Percentiles rank a stretch among this genome's conserved stretches.
Evolutionary conservation across 192 early-diverging fungal genomes (phyloP).

Genomic region (Rhizophagus clarus): DNA sequence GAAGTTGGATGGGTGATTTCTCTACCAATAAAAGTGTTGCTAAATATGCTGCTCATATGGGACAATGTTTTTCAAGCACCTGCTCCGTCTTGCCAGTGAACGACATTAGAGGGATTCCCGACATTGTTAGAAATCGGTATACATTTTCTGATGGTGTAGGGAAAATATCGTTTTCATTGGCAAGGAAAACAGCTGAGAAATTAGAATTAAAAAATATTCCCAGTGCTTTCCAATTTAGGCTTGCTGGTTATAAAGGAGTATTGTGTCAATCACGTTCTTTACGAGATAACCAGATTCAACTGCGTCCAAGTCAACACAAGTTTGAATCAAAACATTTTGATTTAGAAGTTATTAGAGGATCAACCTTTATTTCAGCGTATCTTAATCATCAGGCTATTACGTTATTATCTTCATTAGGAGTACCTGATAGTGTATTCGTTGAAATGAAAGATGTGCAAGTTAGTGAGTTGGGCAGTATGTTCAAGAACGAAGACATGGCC

Average conservation of each 20-base stretch:
- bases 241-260: slow-evolving; percentile 69
- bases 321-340: slow-evolving; percentile 52
- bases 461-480: slow-evolving; percentile 39
- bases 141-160: slow-evolving; percentile 80
- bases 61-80: slow-evolving; percentile 77
- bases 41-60: slow-evolving; percentile 69
- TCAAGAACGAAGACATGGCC: slow-evolving; percentile 40
- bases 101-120: slow-evolving; percentile 52
- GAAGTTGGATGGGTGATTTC: slow-evolving; percentile 74
- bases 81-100: slow-evolving; percentile 46
- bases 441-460: slow-evolving; percentile 50
- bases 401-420: slow-evolving; percentile 56
- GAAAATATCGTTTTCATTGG: slow-evolving; percentile 54
- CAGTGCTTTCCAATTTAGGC: slow-evolving; percentile 71
- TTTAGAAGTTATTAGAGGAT: slow-evolving; percentile 62
- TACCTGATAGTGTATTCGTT: slow-evolving; percentile 58
- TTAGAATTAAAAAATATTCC: slow-evolving; percentile 48
- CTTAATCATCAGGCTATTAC: slow-evolving; percentile 71
- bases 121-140: slow-evolving; percentile 60
- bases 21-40: slow-evolving; percentile 63
- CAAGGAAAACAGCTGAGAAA: slow-evolving; percentile 40
- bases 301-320: slow-evolving; percentile 62
- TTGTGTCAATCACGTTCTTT: slow-evolving; percentile 43
- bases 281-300: slow-evolving; percentile 39
- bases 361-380: slow-evolving; percentile 51